These are phyloP conservation scores for Tulasnella sp. DNA, from an alignment of 768 basidiomycete genomes.

Conservation along the genomic window DNA sequence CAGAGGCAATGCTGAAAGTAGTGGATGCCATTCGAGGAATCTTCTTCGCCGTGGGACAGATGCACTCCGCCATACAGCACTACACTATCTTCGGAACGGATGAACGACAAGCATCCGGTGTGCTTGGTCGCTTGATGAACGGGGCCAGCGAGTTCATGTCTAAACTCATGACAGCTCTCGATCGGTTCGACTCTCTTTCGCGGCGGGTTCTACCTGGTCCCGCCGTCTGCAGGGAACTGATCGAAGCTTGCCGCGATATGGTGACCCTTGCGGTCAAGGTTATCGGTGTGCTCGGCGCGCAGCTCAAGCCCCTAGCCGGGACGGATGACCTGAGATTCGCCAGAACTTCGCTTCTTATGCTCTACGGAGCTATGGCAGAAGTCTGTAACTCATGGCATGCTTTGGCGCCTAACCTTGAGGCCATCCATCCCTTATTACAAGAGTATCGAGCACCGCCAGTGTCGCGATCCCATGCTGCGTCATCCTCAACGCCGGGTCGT, in stretches of 20 bases:
- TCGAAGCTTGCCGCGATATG: slow-evolving; percentile 76
- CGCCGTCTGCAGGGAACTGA: slow-evolving; percentile 62
- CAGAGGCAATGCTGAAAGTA: slow-evolving; percentile 52
- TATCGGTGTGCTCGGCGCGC: slow-evolving; percentile 67
- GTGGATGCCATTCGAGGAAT: slow-evolving; percentile 87
- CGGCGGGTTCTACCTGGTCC: slow-evolving; percentile 53
- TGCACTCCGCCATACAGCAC: slow-evolving; percentile 80
- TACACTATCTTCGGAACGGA: slow-evolving; percentile 75
- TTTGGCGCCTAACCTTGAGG: slow-evolving; percentile 58
- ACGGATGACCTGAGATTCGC: slow-evolving; percentile 80
- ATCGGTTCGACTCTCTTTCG: slow-evolving; percentile 79
- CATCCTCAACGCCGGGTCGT: not conserved
- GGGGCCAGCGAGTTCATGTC: slow-evolving; percentile 73
- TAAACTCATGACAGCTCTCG: slow-evolving; percentile 75
- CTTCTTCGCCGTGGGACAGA: slow-evolving; percentile 82
- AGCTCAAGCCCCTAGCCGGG: slow-evolving; percentile 63
- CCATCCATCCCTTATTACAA: slow-evolving; percentile 51
- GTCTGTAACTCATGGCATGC: slow-evolving; percentile 74
- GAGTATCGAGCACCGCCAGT: slow-evolving; percentile 31
- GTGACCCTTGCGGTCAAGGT: slow-evolving; percentile 79
- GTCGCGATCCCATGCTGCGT: slow-evolving; percentile 19
- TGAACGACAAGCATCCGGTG: slow-evolving; percentile 61
- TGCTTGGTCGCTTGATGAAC: slow-evolving; percentile 74
- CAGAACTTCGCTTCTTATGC: slow-evolving; percentile 70
- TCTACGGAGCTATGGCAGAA: slow-evolving; percentile 85